phyloP scores from a whole-genome alignment of 208 protist species.

The Leishmania tropica region DNA sequence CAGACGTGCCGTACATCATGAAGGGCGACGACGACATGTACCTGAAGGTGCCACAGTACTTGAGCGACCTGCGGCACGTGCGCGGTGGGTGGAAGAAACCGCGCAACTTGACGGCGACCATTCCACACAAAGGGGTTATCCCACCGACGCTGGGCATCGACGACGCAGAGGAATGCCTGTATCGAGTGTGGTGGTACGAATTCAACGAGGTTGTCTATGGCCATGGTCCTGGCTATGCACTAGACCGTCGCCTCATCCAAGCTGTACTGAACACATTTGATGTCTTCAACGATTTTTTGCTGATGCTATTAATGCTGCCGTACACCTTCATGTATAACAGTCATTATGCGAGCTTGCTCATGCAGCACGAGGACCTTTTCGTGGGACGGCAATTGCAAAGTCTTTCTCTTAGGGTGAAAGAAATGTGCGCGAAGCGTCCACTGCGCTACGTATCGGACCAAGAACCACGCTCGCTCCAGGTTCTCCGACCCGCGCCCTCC shows the following conservation, averaged over 20 bases:
- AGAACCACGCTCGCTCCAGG: not conserved
- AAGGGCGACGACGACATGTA: conserved; percentile 60
- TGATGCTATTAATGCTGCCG: not conserved
- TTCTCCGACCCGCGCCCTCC: not conserved
- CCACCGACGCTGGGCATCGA: not conserved
- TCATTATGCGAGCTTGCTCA: too few species aligned
- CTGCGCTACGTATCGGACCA: not conserved
- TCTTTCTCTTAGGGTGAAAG: not conserved
- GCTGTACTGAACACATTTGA: not conserved
- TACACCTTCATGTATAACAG: too few species aligned
- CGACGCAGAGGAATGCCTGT: not conserved
- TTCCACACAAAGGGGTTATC: not conserved
- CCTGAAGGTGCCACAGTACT: conserved; percentile 50
- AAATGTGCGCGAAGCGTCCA: not conserved
- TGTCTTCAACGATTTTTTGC: too few species aligned
- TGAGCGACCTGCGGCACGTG: conserved; percentile 35
- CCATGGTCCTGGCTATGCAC: not conserved
- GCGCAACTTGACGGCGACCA: not conserved
- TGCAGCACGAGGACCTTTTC: not conserved
- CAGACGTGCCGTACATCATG: conserved; percentile 35
- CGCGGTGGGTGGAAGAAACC: not conserved
- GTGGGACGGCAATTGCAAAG: not conserved
- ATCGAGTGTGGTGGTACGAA: not conserved
- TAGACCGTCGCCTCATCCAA: not conserved
- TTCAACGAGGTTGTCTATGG: too few species aligned